A percentile compares a stretch with the other conserved stretches of the same genome.
phyloP scores from a whole-genome alignment of 2,329 filamentous ascomycete species.

The Huntiella savannae region DNA sequence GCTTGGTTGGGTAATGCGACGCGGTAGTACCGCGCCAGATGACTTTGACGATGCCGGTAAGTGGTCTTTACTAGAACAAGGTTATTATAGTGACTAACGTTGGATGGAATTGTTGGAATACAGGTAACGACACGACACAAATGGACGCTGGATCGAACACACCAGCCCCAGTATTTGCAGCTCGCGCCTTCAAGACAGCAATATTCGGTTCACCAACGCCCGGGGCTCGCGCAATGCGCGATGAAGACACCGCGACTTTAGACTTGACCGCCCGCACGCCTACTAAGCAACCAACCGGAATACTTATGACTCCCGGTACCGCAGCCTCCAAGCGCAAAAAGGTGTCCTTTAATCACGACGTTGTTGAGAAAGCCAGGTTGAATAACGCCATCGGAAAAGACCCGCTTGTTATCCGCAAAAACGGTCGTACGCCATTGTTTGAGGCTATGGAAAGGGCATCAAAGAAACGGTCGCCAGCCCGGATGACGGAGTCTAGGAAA shows the following conservation, averaged over 20 bases:
- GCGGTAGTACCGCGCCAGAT: conserved; percentile 23
- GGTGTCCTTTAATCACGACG: conserved; percentile 43
- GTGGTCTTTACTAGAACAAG: not conserved
- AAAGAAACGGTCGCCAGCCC: conserved; percentile 14
- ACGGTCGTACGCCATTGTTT: conserved; percentile 22
- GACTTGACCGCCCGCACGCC: conserved; percentile 23
- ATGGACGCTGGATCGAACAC: conserved; percentile 39
- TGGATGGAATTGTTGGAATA: too few relatives aligned
- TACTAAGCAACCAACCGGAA: conserved; percentile 31
- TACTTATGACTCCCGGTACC: conserved; percentile 45
- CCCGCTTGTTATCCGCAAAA: conserved; percentile 10
- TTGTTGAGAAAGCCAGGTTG: conserved; percentile 24
- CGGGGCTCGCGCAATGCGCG: conserved; percentile 16
- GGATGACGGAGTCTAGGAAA: not conserved
- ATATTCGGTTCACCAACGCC: conserved; percentile 40
- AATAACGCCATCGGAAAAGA: conserved; percentile 19
- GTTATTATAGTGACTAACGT: not conserved
- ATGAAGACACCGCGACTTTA: conserved; percentile 15
- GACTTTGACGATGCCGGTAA: conserved; percentile 6
- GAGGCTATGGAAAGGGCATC: conserved; percentile 27
- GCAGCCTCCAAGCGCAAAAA: conserved; percentile 41
- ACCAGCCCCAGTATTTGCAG: conserved; percentile 46
- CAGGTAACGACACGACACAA: conserved; percentile 22
- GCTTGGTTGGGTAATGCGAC: conserved; percentile 42
- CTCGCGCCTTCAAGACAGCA: conserved; percentile 43